Conservation (phyloP, 176 grass and related monocot genomes). For the Eleusine indica region DNA sequence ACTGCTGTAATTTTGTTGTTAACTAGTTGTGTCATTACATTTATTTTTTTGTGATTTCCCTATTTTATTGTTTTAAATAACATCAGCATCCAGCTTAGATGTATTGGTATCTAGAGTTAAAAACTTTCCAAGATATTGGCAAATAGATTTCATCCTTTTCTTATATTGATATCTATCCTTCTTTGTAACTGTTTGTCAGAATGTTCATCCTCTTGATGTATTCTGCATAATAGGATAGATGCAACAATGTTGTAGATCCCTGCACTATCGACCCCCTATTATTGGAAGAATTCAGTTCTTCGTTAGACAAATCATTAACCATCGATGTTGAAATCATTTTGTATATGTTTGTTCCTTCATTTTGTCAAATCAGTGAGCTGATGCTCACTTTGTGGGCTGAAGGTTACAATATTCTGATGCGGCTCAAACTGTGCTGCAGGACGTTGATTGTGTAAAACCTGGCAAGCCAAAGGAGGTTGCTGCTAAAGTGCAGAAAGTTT, state of each 20-base stretch:
- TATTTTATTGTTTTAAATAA: constrained; percentile 16
- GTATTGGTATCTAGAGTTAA: background rate
- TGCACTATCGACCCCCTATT: background rate
- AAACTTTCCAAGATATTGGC: background rate
- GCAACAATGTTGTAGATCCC: background rate
- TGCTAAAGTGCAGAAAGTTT: constrained; percentile 10
- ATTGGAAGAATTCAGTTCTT: background rate
- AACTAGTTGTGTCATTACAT: background rate
- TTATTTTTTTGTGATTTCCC: background rate
- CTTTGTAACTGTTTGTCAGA: background rate
- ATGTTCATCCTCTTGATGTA: background rate
- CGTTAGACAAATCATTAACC: background rate
- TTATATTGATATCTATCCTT: background rate
- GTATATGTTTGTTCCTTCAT: background rate
- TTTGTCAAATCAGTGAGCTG: background rate
- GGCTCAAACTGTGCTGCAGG: background rate
- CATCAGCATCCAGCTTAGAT: background rate
- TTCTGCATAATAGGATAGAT: background rate
- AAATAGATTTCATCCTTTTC: background rate
- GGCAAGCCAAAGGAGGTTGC: background rate
- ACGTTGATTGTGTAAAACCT: background rate
- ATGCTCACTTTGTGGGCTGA: background rate
- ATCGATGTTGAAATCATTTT: background rate
- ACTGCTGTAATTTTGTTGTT: background rate
- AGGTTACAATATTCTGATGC: background rate